Evolutionary conservation across 1,139 yeast genomes (phyloP), one percentile per base, ranked within the genome.

Genomic region (Yamadazyma triangularis): DNA sequence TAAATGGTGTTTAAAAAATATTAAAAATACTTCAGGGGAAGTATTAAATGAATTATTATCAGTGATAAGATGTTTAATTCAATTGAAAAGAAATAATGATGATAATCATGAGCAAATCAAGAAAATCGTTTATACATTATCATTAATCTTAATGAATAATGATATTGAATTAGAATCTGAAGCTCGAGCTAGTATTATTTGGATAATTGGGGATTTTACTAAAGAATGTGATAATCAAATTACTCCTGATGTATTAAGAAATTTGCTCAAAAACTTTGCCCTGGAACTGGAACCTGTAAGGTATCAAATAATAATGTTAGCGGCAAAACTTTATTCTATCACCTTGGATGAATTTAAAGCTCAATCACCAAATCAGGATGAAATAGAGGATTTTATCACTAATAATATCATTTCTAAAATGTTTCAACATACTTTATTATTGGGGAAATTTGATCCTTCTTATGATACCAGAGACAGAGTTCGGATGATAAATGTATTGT

Each of bases 171-270:
- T 70, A 19, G 68, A 59, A 19, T 51, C 61, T 14, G 66, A 68
- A 12, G 95, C 97, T 0, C 76, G 79, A 41, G 88, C 95, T 2
- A 83, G 93, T 34, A 79, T 88, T 13, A 70, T 91, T 12, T 93
- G 97, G 97, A 70, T 89, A 9, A 74, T 91, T 27, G 96, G 97
- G 2, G 97, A 91, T 49, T 81, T 84, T 48, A 58, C 73, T 0
- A 63, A 56, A 26, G 50, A 54, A n/a, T 54, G 60, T 8, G 46
- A 56, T 7, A 66, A 66, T 28, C 32, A 50, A 15, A 67, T 84
- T 28, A 87, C 87, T 1, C 93, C 94, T 0, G 96, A 91, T 52
- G 75, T 87, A 2, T 61, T 88, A 34, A 67, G 96, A 32, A 56
- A 59, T 7, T 56, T 83, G 25, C 57, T 81, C n/a, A 67, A 67